Evolutionary conservation across 805 yeast genomes (phyloP), one percentile per base, ranked within the genome.

Genomic region (Candida orba): DNA sequence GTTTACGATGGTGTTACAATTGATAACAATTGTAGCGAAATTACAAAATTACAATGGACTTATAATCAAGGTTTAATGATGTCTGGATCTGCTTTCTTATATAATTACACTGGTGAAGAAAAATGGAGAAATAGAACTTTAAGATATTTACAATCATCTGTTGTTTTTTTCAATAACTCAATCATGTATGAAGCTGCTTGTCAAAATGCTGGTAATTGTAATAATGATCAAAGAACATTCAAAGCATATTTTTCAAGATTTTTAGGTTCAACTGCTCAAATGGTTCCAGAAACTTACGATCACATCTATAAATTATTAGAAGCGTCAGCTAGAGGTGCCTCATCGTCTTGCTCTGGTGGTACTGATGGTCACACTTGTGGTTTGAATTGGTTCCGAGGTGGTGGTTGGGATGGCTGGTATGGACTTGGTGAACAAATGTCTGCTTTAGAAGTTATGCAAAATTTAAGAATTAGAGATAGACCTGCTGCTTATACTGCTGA

Each of bases 371-470:
- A 81, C 52, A 87, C 95, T 0, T 88, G 96, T 66, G 95, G 95
- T 37, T 61, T 72, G 42, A 68, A 81, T 60, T 87, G 96, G 96
- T 59, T 72, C 13, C 47, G 30, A 4, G 45, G 45, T 20, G 64
- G 64, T 32, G 68, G 73, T 6, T 84, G 83, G 78, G 95, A 86
- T 60, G 77, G 73, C 1, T 58, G 54, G 44, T 85, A 75, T 53
- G 95, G 95, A 1, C 71, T 87, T 34, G 95, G 95, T 40, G 95
- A 88, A 63, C 95, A 87, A 62, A 81, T 84, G 72, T 66, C 77
- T 31, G 95, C 95, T 0, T 64, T 85, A 41, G 95, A 86, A 54
- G 68, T 63, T 3, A 68, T 75, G 56, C 68, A 63, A 37, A 69
- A 66, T 36, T 52, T 70, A 35, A 54, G 62, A 49, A 54, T 62